Evolutionary conservation across 768 basidiomycete genomes (phyloP), one percentile per base, ranked within the genome.

Genomic region (Trametes villosa): DNA sequence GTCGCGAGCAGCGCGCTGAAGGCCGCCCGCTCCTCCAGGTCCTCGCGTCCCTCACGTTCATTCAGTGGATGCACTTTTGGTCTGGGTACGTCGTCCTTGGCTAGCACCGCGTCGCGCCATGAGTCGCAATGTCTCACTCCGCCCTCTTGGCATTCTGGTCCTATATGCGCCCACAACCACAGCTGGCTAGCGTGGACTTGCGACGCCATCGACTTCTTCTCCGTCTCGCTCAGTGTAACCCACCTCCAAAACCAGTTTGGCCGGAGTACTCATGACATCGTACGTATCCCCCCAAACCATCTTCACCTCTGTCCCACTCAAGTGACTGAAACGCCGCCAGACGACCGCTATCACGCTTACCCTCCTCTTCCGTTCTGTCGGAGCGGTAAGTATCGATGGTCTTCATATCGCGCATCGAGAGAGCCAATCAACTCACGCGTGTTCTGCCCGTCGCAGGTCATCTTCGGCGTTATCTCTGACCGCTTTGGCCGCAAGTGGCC

Each of bases 401-500:
- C 36, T 26, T 4, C 36, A 47, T 38, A n/a, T 44, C 44, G 30
- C 57, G 20, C 40, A 17, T n/a, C 30, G 49, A 3, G 22, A 20
- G 31, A 30, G 26, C 45, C 22, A 42, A 50, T 59, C 46, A 40
- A 38, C 31, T 15, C 12, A 24, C 18, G 26, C 30, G 36, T 26
- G 42, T 27, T n/a, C 51, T 38, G 26, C 22, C 20, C 38, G 18
- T 31, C 51, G 22, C 41, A 76, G 76, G 57, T 94, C 49, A 76
- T 94, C 65, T 95, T 96, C 65, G 94, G 94, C 46, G 71, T 94
- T 42, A 67, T 89, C n/a, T 91, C 90, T 1, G 96, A 97, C 72
- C 85, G 96, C 4, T 96, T 80, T 71, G 96, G 96, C 4, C 84
- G 96, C 29, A 96, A 96, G 80, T 98, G 94, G 94, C 94, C 94